These are phyloP conservation scores for Lepidium didymum DNA, from an alignment of 345 rosid species.

Conservation along the genomic window DNA sequence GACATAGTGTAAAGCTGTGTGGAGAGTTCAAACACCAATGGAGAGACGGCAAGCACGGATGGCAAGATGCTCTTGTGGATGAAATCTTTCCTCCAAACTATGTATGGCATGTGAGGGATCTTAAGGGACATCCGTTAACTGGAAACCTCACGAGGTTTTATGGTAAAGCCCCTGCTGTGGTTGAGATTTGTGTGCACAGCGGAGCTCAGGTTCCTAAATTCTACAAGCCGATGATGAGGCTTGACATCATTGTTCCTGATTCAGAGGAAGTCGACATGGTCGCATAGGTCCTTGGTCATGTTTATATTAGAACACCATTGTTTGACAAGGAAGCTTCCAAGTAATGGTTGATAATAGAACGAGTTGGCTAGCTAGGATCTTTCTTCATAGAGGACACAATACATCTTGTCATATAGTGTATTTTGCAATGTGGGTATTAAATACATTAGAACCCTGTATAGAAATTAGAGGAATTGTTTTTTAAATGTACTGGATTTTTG, in stretches of 20 bases:
- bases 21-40: slow-evolving; percentile 91
- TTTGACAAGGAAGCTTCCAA: background rate
- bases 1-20: slow-evolving; percentile 84
- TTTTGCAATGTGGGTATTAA: background rate
- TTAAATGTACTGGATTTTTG: background rate
- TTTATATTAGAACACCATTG: slow-evolving; percentile 6
- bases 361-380: background rate
- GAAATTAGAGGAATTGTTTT: background rate
- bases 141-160: slow-evolving; percentile 59
- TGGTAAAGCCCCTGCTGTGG: slow-evolving; percentile 82
- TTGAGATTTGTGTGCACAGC: slow-evolving; percentile 77
- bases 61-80: slow-evolving; percentile 77
- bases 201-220: slow-evolving; percentile 56
- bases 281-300: slow-evolving; percentile 32
- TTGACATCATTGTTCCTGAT: slow-evolving; percentile 79
- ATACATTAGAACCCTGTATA: background rate
- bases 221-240: slow-evolving; percentile 93
- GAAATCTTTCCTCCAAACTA: slow-evolving; percentile 73
- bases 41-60: slow-evolving; percentile 98
- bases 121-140: slow-evolving; percentile 54
- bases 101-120: slow-evolving; percentile 76
- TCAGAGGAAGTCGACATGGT: slow-evolving; percentile 57
- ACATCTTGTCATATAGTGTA: background rate
- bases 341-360: background rate
- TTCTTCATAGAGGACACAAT: background rate